These are phyloP conservation scores for Colletotrichum aenigma DNA, from an alignment of 2,329 filamentous ascomycete genomes.

Conservation along the genomic window DNA sequence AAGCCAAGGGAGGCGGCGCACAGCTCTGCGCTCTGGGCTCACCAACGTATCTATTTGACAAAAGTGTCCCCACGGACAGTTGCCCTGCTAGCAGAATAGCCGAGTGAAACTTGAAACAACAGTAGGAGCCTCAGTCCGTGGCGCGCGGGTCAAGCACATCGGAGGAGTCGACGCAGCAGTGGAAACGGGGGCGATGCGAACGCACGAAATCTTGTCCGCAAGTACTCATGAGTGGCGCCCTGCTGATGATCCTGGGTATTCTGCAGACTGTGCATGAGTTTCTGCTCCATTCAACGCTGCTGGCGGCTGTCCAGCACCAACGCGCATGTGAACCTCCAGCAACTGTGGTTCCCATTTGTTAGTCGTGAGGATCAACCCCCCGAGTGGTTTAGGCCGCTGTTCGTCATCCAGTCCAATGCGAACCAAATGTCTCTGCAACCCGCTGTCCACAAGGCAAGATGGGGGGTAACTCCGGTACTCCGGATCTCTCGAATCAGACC, in stretches of 20 bases:
- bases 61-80: not conserved
- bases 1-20: not conserved
- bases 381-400: not conserved
- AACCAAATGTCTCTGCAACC: not conserved
- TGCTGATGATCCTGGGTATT: not conserved
- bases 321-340: not conserved
- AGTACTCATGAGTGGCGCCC: not conserved
- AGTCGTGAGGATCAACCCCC: not conserved
- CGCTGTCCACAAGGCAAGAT: not conserved
- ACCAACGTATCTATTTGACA: not conserved
- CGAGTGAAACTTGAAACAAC: slow-evolving; percentile 13
- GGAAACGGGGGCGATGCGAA: not conserved
- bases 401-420: not conserved
- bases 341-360: not conserved
- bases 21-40: not conserved
- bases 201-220: not conserved
- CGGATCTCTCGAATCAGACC: not conserved
- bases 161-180: not conserved
- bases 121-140: not conserved
- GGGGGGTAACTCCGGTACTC: not conserved
- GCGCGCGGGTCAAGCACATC: not conserved
- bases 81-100: not conserved
- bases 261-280: not conserved
- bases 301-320: not conserved
- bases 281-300: not conserved